Evolutionary conservation across 371 early-diverging fungal species (phyloP).

Genomic region (Phascolomyces articulosus): DNA sequence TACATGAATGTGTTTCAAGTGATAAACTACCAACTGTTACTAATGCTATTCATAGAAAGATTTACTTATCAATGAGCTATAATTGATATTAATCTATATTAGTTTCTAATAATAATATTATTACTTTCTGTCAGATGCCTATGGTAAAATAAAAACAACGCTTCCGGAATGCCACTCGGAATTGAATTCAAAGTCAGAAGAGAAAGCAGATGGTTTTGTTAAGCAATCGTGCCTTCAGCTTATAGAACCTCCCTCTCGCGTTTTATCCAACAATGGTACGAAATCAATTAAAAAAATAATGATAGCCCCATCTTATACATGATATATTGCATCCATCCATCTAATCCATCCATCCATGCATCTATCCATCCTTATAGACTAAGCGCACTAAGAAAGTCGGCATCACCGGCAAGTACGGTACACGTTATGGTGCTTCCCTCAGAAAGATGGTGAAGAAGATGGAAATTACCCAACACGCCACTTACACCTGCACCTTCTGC

Average conservation of each 20-base stretch:
- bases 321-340: too few relatives aligned
- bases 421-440: slow-evolving; percentile 99
- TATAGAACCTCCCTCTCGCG: slow-evolving; percentile 6
- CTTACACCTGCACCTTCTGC: slow-evolving; percentile 99
- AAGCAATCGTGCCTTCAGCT: too few relatives aligned
- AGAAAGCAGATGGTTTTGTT: background rate
- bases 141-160: background rate
- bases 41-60: too few relatives aligned
- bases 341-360: slow-evolving; percentile 6
- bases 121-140: too few relatives aligned
- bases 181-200: background rate
- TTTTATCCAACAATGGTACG: slow-evolving; percentile 11
- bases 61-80: too few relatives aligned
- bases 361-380: slow-evolving; percentile 58
- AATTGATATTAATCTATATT: too few relatives aligned
- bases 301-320: background rate
- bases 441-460: slow-evolving; percentile 99
- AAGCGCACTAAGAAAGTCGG: slow-evolving; percentile 99
- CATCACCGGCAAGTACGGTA: slow-evolving; percentile 99
- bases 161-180: too few relatives aligned
- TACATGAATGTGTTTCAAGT: too few relatives aligned
- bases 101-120: too few relatives aligned
- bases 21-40: too few relatives aligned
- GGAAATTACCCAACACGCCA: slow-evolving; percentile 99
- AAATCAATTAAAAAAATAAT: background rate